phyloP scores from a whole-genome alignment of 2,329 filamentous ascomycete genomes.

The Geosmithia putterillii region DNA sequence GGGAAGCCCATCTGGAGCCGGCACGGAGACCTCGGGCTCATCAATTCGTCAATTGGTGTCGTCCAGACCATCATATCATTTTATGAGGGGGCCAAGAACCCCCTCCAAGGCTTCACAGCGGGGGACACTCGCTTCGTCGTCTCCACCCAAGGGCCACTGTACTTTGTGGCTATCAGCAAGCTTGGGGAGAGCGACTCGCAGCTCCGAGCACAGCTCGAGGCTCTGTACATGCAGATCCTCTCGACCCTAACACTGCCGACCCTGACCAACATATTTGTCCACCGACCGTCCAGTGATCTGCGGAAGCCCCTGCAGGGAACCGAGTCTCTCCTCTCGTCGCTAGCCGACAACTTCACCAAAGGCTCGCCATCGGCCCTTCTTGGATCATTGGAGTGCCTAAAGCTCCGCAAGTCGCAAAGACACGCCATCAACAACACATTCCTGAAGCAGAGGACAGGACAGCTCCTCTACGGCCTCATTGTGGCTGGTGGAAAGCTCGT shows the following conservation, averaged over 20 bases:
- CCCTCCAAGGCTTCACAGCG: conserved; percentile 75
- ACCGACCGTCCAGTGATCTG: conserved; percentile 87
- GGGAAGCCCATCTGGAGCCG: conserved; percentile 96
- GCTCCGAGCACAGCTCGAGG: conserved; percentile 76
- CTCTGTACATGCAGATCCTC: conserved; percentile 94
- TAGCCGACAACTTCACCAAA: conserved; percentile 88
- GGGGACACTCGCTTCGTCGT: conserved; percentile 78
- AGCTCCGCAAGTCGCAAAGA: conserved; percentile 77
- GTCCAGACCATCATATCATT: conserved; percentile 97
- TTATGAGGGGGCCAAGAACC: conserved; percentile 71
- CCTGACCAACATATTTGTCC: conserved; percentile 74
- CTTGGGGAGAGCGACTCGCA: conserved; percentile 88
- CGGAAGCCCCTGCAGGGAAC: conserved; percentile 84
- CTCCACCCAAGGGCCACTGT: conserved; percentile 71
- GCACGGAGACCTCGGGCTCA: conserved; percentile 78
- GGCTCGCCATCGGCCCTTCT: conserved; percentile 83
- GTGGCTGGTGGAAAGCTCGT: conserved; percentile 88
- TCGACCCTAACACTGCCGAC: conserved; percentile 87
- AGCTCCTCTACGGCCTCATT: conserved; percentile 82
- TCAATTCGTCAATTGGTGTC: conserved; percentile 89
- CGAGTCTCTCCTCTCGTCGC: conserved; percentile 76
- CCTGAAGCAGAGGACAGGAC: conserved; percentile 62
- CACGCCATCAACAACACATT: conserved; percentile 78
- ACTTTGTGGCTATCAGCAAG: conserved; percentile 86
- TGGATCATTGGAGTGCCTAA: conserved; percentile 87